Base-by-base conservation (phyloP, 257 asterid species). In the Solanum piurae region DNA sequence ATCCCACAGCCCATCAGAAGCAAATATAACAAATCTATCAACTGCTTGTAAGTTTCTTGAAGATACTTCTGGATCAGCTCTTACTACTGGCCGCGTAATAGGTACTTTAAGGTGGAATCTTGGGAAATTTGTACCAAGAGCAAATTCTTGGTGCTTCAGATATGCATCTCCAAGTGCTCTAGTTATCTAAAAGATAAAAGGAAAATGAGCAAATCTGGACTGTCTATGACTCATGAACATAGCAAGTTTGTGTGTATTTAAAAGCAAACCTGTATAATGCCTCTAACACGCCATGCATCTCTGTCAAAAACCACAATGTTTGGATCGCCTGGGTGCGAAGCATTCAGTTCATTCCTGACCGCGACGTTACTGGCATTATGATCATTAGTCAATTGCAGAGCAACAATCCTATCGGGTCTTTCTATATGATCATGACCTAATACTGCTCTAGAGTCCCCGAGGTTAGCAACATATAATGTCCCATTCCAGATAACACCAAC, bases 1-100 rank as follows among this genome's bases (percentile, higher is more conserved):
- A 71, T 96, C 98, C 99, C 99, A 96, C 83, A 96, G 99, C 75
- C 99, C 99, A 90, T 96, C 98, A 20, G 99, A 96, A 75, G 98
- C 99, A 87, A 96, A 94, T 46, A 95, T 96, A 86, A 96, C 18
- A 88, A 96, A 96, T 77, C 91, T 96, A 87, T 96, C 98, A 36
- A 34, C 89, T 4, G 90, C 88, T 71, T 87, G 93, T 44, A 96
- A 38, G 44, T 84, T 85, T 91, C 94, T 89, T 23, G 91, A 88
- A 85, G 16, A 58, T 11, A 93, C 86, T 87, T 94, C 83, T 40
- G 99, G 99, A 88, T 95, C 98, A 49, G 98, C 91, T 85, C 95
- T 91, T 66, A 96, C 90, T 42, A 92, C 95, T 3, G 99, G 97
- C 27, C 88, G 91, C 5, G 88, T 91, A 34, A 96, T 86, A 82